Conservation (phyloP, 2,329 filamentous ascomycete genomes). For the Claviceps arundinis region DNA sequence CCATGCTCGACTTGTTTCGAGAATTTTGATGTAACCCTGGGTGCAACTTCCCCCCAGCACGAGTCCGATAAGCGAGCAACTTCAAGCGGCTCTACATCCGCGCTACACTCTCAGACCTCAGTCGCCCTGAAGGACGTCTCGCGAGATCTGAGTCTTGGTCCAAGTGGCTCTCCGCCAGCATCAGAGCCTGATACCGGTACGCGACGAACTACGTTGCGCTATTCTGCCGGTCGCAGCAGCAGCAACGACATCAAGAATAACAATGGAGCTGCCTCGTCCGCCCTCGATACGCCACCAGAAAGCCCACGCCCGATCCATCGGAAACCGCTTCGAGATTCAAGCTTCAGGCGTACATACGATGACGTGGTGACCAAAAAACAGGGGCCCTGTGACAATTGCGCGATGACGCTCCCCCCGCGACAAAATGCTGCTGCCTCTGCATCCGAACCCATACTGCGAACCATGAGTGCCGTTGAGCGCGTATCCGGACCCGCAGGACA, state of each 20-base stretch:
- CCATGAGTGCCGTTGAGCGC: constrained; percentile 45
- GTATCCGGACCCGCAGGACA: constrained; percentile 37
- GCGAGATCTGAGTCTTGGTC: constrained; percentile 32
- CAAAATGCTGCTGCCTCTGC: constrained; percentile 15
- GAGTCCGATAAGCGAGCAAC: constrained; percentile 23
- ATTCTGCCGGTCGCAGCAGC: constrained; percentile 16
- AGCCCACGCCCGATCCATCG: constrained; percentile 35
- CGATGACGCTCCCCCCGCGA: constrained; percentile 44
- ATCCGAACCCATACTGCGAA: constrained; percentile 40
- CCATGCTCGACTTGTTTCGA: constrained; percentile 48
- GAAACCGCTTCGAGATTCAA: constrained; percentile 38
- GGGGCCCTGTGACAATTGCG: constrained; percentile 55
- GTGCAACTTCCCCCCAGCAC: constrained; percentile 6
- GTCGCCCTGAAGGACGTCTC: constrained; percentile 32
- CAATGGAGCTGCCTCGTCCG: constrained; percentile 22
- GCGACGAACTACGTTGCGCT: constrained; percentile 28
- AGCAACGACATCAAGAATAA: constrained; percentile 7
- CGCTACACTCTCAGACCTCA: constrained; percentile 20
- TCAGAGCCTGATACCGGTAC: constrained; percentile 31
- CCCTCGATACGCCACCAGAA: constrained; percentile 44
- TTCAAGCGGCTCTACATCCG: constrained; percentile 25
- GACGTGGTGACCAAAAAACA: constrained; percentile 51
- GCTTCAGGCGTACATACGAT: constrained; percentile 50
- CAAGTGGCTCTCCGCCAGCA: constrained; percentile 29
- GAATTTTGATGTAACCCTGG: constrained; percentile 9